phyloP scores from a whole-genome alignment of 1,139 yeast genomes.

The Lodderomyces jiufengensis region DNA sequence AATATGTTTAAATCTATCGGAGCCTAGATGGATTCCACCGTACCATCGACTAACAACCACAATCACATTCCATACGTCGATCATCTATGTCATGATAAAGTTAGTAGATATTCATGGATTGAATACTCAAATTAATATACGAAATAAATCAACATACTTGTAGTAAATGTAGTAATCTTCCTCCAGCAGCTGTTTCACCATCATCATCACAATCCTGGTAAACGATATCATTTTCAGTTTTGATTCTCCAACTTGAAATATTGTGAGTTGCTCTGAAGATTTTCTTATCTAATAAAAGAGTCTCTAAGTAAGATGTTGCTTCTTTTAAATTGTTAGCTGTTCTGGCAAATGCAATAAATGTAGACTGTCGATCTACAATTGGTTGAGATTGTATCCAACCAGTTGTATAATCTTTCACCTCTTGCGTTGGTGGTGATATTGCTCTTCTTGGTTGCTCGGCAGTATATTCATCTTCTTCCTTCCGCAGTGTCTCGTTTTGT shows the following conservation, averaged over 20 bases:
- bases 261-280: slow-evolving; percentile 71
- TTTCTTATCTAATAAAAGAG: slow-evolving; percentile 60
- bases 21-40: slow-evolving; percentile 89
- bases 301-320: slow-evolving; percentile 50
- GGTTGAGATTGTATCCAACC: slow-evolving; percentile 82
- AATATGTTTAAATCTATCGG: slow-evolving; percentile 91
- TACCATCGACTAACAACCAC: slow-evolving; percentile 92
- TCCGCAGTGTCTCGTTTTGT: slow-evolving; percentile 1
- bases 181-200: slow-evolving; percentile 97
- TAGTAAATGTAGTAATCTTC: slow-evolving; percentile 74
- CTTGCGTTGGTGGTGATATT: not conserved
- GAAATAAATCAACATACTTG: slow-evolving; percentile 52
- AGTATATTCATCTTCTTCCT: not conserved
- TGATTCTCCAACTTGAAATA: slow-evolving; percentile 83
- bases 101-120: slow-evolving; percentile 19
- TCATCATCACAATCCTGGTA: slow-evolving; percentile 93
- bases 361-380: slow-evolving; percentile 76
- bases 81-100: slow-evolving; percentile 33
- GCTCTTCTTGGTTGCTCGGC: slow-evolving; percentile 7
- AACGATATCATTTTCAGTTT: slow-evolving; percentile 47
- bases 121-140: not conserved
- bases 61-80: slow-evolving; percentile 83
- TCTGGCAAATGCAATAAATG: slow-evolving; percentile 76
- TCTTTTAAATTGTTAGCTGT: slow-evolving; percentile 60
- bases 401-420: slow-evolving; percentile 41